Evolutionary conservation across 2,329 filamentous ascomycete genomes (phyloP), one percentile per base, ranked within the genome.

Genomic region (Colletotrichum cuscutae): DNA sequence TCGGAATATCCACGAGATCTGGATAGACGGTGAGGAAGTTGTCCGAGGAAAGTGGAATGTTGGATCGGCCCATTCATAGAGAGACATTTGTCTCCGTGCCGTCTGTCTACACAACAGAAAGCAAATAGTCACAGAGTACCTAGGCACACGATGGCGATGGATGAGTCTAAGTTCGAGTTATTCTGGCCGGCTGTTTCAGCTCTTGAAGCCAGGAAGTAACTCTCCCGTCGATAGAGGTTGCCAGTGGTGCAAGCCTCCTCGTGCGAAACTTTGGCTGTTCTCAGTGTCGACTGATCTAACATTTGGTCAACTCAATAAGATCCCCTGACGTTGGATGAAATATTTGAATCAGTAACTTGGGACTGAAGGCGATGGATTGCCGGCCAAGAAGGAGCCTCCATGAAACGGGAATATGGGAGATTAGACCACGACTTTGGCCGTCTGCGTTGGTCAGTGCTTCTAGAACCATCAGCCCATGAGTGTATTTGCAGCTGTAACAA

Each of bases 101-200:
- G 35, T 70, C 60, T 26, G 53, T 59, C 68, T 59, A 60, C 60
- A 56, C 35, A 26, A 65, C 13, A 37, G 65, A 65, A 22, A 49
- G 19, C 11, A 22, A 22, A 49, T 19, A 49, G 19, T 8, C 42
- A 11, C 3, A 11, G 42, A n/a, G 19, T 49, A 49, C 15, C 8
- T n/a, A n/a, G 19, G 19, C 42, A 11, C 19, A 9, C 15, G 7
- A 49, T 22, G 42, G 42, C 26, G 42, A 60, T 56, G 26, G 19
- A 53, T 22, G 32, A 49, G 9, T 22, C n/a, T 42, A 26, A 32
- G 59, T 54, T 28, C 53, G 2, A 26, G n/a, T 22, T 28, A 49
- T 60, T 57, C 54, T 56, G 56, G 68, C 53, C 54, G 54, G 70
- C 19, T 60, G 66, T 72, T 72, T 70, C 70, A 70, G 32, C 22